Base-by-base conservation (phyloP, 305 asterid species). In the Solanum hybrid region DNA sequence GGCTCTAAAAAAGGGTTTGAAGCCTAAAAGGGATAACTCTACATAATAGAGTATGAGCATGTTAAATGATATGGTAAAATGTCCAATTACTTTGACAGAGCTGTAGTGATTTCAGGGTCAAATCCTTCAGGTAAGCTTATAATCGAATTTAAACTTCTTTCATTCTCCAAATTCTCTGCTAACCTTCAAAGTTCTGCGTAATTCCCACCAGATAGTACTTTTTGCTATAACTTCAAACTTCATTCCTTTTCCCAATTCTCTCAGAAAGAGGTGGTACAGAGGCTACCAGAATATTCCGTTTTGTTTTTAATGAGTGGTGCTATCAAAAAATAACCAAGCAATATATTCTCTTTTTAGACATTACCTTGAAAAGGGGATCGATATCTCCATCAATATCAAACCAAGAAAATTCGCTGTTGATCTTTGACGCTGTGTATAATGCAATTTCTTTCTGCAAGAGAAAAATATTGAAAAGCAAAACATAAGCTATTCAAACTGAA, bases 311-410 rank as follows among this genome's bases (percentile, higher is more conserved):
- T 31, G 75, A 84, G 42, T 20, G 87, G 11, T 51, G 20, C 29
- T 84, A 31, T 84, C 46, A 31, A 31, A 84, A 51, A 31, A 51
- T 10, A 31, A 31, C 87, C 22, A 84, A 51, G 87, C 32, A 51
- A 20, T 84, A 84, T 51, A 51, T 84, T 31, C 87, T 51, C 31
- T 51, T 84, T 85, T 79, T 42, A 85, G 16, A 31, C 69, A 71
- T 91, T 95, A 97, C 99, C 99, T 97, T 97, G 92, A 97, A 97
- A 85, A 97, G 98, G 90, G 99, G 98, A 92, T 96, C 99, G 91
- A 97, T 96, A 91, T 97, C 98, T 40, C 98, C 99, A 91, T 96
- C 99, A 92, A 96, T 98, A 92, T 97, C 98, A 94, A 97, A 97
- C 98, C 98, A 96, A 82, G 97, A 94, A 93, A 97, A 97, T 92